These are phyloP conservation scores for Gossypium ekmanianum DNA, from an alignment of 345 rosid species.

Conservation along the genomic window DNA sequence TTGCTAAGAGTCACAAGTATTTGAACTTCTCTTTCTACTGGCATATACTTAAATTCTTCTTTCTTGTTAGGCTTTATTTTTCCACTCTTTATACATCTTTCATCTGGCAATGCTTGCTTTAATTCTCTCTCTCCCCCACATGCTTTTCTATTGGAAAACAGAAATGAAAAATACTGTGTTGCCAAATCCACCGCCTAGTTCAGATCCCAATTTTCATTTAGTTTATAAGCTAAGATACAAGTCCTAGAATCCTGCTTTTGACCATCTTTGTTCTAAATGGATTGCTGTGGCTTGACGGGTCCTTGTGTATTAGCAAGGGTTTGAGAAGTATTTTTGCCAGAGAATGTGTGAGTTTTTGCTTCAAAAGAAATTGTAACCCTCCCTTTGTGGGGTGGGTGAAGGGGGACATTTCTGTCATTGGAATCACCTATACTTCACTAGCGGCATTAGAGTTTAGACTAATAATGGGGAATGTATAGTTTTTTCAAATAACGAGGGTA, in stretches of 20 bases:
- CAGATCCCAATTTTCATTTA: neutral
- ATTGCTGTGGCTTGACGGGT: conserved; percentile 1
- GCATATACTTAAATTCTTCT: neutral
- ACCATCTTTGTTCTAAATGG: conserved; percentile 1
- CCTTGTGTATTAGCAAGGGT: neutral
- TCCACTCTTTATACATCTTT: neutral
- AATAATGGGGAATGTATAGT: neutral
- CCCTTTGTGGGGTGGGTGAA: neutral
- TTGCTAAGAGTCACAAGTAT: neutral
- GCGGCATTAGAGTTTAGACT: neutral
- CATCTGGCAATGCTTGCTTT: neutral
- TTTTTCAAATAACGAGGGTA: neutral
- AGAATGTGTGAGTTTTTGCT: conserved; percentile 4
- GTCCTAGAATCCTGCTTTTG: conserved; percentile 6
- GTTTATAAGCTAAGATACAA: neutral
- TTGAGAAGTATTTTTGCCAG: neutral
- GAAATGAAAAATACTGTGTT: neutral
- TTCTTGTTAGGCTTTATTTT: neutral
- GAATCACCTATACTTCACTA: neutral
- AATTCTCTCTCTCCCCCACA: neutral
- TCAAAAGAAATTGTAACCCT: neutral
- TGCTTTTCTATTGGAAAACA: neutral
- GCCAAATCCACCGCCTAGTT: neutral
- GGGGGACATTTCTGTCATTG: neutral
- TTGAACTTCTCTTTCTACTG: neutral